A percentile compares a stretch with the other conserved stretches of the same genome.
Conservation (phyloP, 2,329 filamentous ascomycete genomes). For the Ophiocordyceps australis region DNA sequence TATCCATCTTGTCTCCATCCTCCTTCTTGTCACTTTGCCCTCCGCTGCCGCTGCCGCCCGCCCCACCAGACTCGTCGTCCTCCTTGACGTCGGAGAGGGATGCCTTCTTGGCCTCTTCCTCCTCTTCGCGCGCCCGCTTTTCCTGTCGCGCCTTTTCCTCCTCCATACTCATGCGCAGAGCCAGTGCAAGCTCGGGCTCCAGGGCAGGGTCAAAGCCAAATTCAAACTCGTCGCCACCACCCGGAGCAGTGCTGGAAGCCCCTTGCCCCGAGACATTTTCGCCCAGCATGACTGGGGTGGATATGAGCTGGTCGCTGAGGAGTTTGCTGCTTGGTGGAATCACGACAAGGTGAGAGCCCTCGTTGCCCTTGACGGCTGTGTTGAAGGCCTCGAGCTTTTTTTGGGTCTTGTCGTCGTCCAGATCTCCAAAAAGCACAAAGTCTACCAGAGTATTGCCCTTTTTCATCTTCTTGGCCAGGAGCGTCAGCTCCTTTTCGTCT, state of each 20-base stretch:
- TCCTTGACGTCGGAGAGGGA: conserved; percentile 70
- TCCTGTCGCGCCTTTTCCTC: conserved; percentile 92
- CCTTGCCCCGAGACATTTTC: conserved; percentile 45
- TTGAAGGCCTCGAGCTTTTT: conserved; percentile 93
- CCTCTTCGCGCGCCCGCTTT: conserved; percentile 61
- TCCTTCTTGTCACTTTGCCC: conserved; percentile 25
- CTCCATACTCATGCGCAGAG: conserved; percentile 92
- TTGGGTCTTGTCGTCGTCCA: conserved; percentile 72
- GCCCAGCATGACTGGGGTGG: conserved; percentile 76
- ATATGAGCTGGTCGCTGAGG: conserved; percentile 78
- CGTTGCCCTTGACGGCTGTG: conserved; percentile 76
- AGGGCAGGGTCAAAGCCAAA: conserved; percentile 82
- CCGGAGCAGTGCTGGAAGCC: conserved; percentile 37
- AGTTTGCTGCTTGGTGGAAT: conserved; percentile 84
- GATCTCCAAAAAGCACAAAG: conserved; percentile 86
- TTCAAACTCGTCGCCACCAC: conserved; percentile 43
- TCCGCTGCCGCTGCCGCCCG: conserved; percentile 19
- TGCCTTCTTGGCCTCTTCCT: conserved; percentile 53
- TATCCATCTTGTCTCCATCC: conserved; percentile 74
- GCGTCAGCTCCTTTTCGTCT: conserved; percentile 72
- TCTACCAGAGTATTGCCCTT: conserved; percentile 91
- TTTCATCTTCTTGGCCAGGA: conserved; percentile 96
- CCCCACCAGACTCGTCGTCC: conserved; percentile 47
- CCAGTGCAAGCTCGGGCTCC: conserved; percentile 87
- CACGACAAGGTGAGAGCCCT: conserved; percentile 80